Percentiles rank a stretch among this genome's conserved stretches.
phyloP scores from a whole-genome alignment of 2,329 filamentous ascomycete genomes.

The Thermoascus crustaceus region DNA sequence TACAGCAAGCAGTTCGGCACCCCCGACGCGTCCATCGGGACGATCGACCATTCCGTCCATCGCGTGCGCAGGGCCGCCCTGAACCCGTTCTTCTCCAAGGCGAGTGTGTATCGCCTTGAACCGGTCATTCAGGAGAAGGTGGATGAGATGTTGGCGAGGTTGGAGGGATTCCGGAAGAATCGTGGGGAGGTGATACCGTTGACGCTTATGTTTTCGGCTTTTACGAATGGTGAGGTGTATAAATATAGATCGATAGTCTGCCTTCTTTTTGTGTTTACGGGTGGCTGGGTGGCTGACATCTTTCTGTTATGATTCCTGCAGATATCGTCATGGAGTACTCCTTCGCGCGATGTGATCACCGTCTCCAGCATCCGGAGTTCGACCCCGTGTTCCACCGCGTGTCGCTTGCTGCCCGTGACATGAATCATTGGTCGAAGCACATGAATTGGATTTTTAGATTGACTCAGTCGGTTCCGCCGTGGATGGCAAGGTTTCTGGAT shows the following conservation, averaged over 20 bases:
- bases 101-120: slow-evolving; percentile 25
- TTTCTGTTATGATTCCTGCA: background rate
- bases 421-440: background rate
- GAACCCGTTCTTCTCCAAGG: slow-evolving; percentile 35
- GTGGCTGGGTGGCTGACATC: background rate
- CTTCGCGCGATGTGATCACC: slow-evolving; percentile 4
- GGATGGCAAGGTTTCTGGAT: background rate
- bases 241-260: background rate
- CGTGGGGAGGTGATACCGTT: background rate
- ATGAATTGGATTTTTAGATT: slow-evolving; percentile 5
- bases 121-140: slow-evolving; percentile 23
- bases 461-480: slow-evolving; percentile 3
- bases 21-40: slow-evolving; percentile 19
- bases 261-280: too few relatives aligned
- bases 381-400: slow-evolving; percentile 4
- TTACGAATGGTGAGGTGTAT: background rate
- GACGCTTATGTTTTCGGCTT: background rate
- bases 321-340: slow-evolving; percentile 1
- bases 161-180: background rate
- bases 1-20: slow-evolving; percentile 12
- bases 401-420: background rate
- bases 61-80: slow-evolving; percentile 18
- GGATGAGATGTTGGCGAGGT: background rate
- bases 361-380: slow-evolving; percentile 5
- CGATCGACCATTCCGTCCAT: slow-evolving; percentile 14